A percentile compares a stretch with the other conserved stretches of the same genome.
phyloP scores from a whole-genome alignment of 768 basidiomycete genomes.

The Boletellus ananiceps region DNA sequence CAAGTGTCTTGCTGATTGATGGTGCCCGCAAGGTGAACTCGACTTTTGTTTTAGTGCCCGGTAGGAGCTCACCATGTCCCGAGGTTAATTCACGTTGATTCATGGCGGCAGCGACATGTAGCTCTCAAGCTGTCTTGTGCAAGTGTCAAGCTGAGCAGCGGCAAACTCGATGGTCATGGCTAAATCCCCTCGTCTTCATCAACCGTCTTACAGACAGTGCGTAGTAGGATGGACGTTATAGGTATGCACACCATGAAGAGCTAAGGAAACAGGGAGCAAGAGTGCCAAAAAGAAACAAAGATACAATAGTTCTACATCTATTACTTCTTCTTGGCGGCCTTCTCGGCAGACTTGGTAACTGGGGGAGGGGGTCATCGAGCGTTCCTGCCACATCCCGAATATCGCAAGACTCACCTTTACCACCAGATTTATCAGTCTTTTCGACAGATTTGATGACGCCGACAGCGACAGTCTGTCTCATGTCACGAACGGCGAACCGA shows the following conservation, averaged over 20 bases:
- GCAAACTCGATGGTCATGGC: constrained; percentile 12
- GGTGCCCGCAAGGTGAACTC: no score
- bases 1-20: no score
- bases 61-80: no score
- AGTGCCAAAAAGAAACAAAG: constrained; percentile 46
- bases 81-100: no score
- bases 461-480: constrained; percentile 98
- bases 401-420: constrained; percentile 60
- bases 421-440: constrained; percentile 84
- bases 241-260: constrained; percentile 31
- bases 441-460: constrained; percentile 98
- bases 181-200: constrained; percentile 34
- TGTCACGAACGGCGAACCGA: constrained; percentile 99
- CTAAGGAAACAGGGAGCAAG: constrained; percentile 37
- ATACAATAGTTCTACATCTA: constrained; percentile 69
- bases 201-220: constrained; percentile 48
- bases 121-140: no score
- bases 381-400: background rate
- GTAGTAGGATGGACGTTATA: constrained; percentile 32
- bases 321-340: constrained; percentile 94
- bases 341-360: constrained; percentile 96
- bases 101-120: no score
- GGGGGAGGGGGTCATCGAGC: constrained; percentile 13
- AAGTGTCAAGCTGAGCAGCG: background rate
- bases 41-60: no score